phyloP scores from a whole-genome alignment of 2,329 filamentous ascomycete species.

The Sarocladium kiliense region DNA sequence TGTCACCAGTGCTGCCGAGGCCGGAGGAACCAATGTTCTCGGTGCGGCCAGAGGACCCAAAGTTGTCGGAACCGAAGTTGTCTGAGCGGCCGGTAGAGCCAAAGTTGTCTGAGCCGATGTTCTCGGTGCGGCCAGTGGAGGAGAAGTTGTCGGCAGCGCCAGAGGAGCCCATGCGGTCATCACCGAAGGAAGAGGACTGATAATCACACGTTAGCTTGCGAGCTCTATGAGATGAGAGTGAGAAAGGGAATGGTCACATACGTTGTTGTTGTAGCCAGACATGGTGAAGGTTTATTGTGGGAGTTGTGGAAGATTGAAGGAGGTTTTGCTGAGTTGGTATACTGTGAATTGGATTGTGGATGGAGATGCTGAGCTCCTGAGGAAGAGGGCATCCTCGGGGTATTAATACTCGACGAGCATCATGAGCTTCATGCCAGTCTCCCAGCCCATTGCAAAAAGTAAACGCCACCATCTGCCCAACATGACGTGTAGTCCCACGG shows the following conservation, averaged over 20 bases:
- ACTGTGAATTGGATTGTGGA: neutral
- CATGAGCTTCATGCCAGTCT: neutral
- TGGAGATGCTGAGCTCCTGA: neutral
- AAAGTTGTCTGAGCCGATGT: conserved; percentile 8
- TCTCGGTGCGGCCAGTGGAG: conserved; percentile 12
- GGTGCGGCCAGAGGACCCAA: neutral
- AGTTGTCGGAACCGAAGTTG: conserved; percentile 2
- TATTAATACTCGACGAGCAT: neutral
- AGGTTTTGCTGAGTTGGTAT: neutral
- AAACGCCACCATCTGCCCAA: conserved; percentile 1
- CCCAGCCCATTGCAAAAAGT: neutral
- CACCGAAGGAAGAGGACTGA: neutral
- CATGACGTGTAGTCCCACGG: conserved; percentile 2
- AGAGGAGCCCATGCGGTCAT: neutral
- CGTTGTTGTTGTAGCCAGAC: conserved; percentile 8
- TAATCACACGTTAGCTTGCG: neutral
- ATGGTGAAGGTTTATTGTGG: conserved; percentile 6
- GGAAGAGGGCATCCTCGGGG: neutral
- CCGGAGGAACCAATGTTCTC: conserved; percentile 10
- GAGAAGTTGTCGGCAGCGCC: conserved; percentile 9
- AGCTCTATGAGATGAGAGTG: neutral
- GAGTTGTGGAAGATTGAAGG: neutral
- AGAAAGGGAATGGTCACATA: neutral
- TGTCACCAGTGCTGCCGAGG: conserved; percentile 9
- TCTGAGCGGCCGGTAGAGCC: conserved; percentile 8